Evolutionary conservation across 1,284 basidiomycete genomes (phyloP), one percentile per base, ranked within the genome.

Genomic region (Stygiomarasmius scandens): DNA sequence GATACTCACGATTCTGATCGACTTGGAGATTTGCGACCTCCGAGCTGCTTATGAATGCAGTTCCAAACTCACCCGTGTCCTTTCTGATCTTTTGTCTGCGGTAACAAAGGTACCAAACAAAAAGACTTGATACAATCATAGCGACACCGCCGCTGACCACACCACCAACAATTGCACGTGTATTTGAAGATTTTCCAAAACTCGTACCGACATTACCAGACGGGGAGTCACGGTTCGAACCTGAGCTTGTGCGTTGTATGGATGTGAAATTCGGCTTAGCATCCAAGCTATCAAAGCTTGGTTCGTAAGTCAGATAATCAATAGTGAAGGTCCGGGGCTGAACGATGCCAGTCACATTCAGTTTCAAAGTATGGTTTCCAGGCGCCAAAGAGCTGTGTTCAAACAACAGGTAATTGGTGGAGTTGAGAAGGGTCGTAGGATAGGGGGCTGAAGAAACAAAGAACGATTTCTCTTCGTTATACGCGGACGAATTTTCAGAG

Each of bases 251-350:
- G 14, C 32, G n/a, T n/a, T n/a, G n/a, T n/a, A n/a, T 41, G 5
- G 6, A 9, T 19, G 46, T 50, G 25, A 55, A 55, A 38, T 55
- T 36, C 3, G 54, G 54, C 14, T 55, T 55, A 20, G 5, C 24
- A 6, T 34, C 47, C n/a, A 55, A 41, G 20, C 24, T 27, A 16
- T 12, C 10, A 22, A 55, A 55, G 8, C 32, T 49, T 9, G 54
- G 54, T 16, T 27, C 19, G 16, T 50, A 55, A 2, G 54, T 50
- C 25, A 55, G 25, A 23, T 49, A 50, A 43, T 50, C 54, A 24
- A 55, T 25, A 25, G 41, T 38, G 19, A 55, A 49, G 25, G 19
- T 55, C 36, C 48, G 46, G 29, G 34, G 29, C 6, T 47, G 47
- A 25, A 29, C 22, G 1, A 49, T 16, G 11, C 12, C 12, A 14